Conservation (phyloP, 176 grass and related monocot genomes). For the Juncus effusus region DNA sequence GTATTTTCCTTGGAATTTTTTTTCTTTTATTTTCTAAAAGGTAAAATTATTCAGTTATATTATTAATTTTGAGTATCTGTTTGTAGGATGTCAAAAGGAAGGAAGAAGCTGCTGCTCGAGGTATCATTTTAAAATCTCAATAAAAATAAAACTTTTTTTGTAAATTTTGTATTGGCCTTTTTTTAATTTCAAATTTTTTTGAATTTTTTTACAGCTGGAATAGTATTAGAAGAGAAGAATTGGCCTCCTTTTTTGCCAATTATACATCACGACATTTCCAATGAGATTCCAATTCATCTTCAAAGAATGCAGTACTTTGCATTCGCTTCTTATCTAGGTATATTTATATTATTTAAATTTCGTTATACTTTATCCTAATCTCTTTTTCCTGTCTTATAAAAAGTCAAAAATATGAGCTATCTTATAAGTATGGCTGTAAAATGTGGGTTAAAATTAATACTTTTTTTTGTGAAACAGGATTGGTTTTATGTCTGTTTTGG, state of each 20-base stretch:
- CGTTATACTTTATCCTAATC: neutral
- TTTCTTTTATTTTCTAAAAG: neutral
- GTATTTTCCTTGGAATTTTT: conserved; percentile 28
- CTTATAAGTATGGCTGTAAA: neutral
- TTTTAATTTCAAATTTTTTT: conserved; percentile 7
- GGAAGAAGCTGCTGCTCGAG: conserved; percentile 78
- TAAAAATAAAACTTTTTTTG: conserved; percentile 2
- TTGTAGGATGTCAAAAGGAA: conserved; percentile 76
- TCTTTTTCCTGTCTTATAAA: neutral
- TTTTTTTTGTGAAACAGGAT: conserved; percentile 52
- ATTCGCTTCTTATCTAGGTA: conserved; percentile 93
- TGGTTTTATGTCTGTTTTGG: conserved; percentile 81
- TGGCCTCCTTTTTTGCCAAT: conserved; percentile 96
- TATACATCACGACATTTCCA: conserved; percentile 93
- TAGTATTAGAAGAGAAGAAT: conserved; percentile 94
- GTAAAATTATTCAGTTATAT: conserved; percentile 15
- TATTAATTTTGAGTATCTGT: conserved; percentile 22
- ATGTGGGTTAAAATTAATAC: neutral
- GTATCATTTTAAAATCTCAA: conserved; percentile 36
- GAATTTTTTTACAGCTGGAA: conserved; percentile 62
- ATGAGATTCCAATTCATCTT: conserved; percentile 89
- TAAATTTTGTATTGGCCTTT: conserved; percentile 5
- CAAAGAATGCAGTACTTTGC: conserved; percentile 91
- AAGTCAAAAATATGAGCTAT: too few species aligned
- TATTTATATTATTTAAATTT: conserved; percentile 11